Conservation (phyloP, 176 grass and related monocot genomes). For the Triticum aestivum region DNA sequence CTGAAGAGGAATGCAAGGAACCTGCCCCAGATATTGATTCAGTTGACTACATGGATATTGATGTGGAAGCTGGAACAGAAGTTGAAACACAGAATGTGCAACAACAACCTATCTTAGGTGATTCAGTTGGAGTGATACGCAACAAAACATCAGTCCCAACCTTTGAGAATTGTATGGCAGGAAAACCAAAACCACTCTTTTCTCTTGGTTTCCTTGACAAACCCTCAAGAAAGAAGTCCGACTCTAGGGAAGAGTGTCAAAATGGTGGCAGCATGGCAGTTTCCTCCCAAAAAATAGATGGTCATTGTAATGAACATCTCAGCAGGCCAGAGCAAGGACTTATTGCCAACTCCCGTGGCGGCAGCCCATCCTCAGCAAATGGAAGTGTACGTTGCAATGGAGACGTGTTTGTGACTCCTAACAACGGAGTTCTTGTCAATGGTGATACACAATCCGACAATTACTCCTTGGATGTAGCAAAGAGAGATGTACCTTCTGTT, state of each 20-base stretch:
- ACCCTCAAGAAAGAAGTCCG: slow-evolving; percentile 45
- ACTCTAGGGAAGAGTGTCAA: slow-evolving; percentile 28
- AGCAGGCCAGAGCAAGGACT: slow-evolving; percentile 28
- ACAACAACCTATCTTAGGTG: neutral
- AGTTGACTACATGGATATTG: slow-evolving; percentile 50
- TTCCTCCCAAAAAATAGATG: slow-evolving; percentile 37
- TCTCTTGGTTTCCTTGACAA: slow-evolving; percentile 65
- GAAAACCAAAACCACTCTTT: slow-evolving; percentile 52
- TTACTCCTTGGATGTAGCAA: slow-evolving; percentile 5
- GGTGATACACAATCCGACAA: slow-evolving; percentile 11
- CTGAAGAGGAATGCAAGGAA: slow-evolving; percentile 30
- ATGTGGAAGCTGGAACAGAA: slow-evolving; percentile 31
- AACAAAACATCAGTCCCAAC: slow-evolving; percentile 16
- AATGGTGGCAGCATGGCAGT: slow-evolving; percentile 17
- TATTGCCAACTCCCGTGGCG: slow-evolving; percentile 18
- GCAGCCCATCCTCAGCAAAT: slow-evolving; percentile 9
- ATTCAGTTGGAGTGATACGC: slow-evolving; percentile 23
- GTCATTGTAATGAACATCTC: slow-evolving; percentile 41
- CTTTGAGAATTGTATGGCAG: slow-evolving; percentile 31
- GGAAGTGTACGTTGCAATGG: slow-evolving; percentile 37
- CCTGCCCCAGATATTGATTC: slow-evolving; percentile 32
- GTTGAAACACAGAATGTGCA: slow-evolving; percentile 22
- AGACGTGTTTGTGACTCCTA: slow-evolving; percentile 22
- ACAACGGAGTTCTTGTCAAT: slow-evolving; percentile 18
- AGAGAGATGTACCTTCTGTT: slow-evolving; percentile 23